Evolutionary conservation across 2,329 filamentous ascomycete species (phyloP).

Genomic region (Beauveria varroae): DNA sequence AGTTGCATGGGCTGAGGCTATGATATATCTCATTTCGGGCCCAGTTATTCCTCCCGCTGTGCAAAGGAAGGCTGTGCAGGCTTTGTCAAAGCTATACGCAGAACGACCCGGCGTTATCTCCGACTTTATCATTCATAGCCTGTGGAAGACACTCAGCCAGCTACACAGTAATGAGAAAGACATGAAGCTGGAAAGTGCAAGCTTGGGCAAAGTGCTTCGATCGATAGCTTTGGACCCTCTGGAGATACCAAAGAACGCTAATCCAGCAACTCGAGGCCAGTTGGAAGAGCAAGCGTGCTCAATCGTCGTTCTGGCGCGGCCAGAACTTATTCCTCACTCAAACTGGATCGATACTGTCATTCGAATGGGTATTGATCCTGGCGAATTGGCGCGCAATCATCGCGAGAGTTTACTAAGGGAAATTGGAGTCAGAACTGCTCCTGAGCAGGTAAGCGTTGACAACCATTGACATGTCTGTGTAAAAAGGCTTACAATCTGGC

Average conservation of each 20-base stretch:
- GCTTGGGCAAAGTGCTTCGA: constrained; percentile 54
- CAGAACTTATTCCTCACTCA: constrained; percentile 66
- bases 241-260: constrained; percentile 37
- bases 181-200: constrained; percentile 55
- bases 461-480: neutral
- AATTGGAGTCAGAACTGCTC: constrained; percentile 45
- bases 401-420: constrained; percentile 60
- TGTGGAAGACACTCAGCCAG: constrained; percentile 73
- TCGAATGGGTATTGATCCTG: constrained; percentile 73
- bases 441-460: constrained; percentile 39
- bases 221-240: constrained; percentile 55
- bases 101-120: constrained; percentile 51
- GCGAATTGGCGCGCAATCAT: constrained; percentile 60
- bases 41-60: constrained; percentile 51
- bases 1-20: constrained; percentile 72
- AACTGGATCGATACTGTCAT: constrained; percentile 90
- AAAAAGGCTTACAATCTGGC: constrained; percentile 11
- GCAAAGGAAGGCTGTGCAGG: constrained; percentile 53
- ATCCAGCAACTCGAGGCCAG: constrained; percentile 35
- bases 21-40: constrained; percentile 71
- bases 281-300: constrained; percentile 67
- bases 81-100: constrained; percentile 59
- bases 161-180: constrained; percentile 71
- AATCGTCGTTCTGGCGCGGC: constrained; percentile 69
- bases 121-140: constrained; percentile 56